Evolutionary conservation across 2,329 filamentous ascomycete species (phyloP), one percentile per base, ranked within the genome.

Genomic region (Aspergillus transmontanensis): DNA sequence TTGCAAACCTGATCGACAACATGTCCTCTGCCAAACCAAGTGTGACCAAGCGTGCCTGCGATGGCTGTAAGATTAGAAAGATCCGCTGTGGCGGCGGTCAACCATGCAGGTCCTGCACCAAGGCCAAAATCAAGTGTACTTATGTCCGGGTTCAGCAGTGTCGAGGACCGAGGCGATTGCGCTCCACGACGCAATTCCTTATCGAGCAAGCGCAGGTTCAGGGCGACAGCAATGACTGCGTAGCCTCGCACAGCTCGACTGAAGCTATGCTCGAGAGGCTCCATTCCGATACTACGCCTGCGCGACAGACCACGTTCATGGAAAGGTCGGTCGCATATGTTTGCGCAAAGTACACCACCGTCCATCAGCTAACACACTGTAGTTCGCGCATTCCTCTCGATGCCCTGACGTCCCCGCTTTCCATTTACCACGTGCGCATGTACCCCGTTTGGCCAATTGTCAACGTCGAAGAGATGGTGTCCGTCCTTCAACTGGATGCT

Each of bases 391-490:
- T 50, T 56, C 70, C 46, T 41, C 36, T 66, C 58, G 68, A 68
- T 63, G 54, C 60, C 12, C 67, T 77, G 43, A 66, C 76, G 51
- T 62, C 74, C 57, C 71, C 72, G 2, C 72, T 84, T 5, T 81
- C 82, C 64, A 75, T 82, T 55, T 85, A 84, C 65, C 79, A 80
- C 4, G 76, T 83, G n/a, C 80, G 82, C 14, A 72, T 85, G 53
- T 85, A 82, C 57, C 83, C 83, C 0, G 80, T 85, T 4, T 85
- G 83, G 83, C 83, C 83, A 28, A 80, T 85, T 43, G 78, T 85
- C 48, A 77, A 81, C 45, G 79, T 82, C 30, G 77, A 80, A 57
- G 73, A 79, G 55, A 70, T 84, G 26, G 78, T 81, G 57, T 72
- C 74, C 28, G 70, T 72, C 4, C 69, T 84, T 6, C 69, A 74